Evolutionary conservation across 495 filamentous ascomycete species (phyloP).

Genomic region (Penicillium steckii): DNA sequence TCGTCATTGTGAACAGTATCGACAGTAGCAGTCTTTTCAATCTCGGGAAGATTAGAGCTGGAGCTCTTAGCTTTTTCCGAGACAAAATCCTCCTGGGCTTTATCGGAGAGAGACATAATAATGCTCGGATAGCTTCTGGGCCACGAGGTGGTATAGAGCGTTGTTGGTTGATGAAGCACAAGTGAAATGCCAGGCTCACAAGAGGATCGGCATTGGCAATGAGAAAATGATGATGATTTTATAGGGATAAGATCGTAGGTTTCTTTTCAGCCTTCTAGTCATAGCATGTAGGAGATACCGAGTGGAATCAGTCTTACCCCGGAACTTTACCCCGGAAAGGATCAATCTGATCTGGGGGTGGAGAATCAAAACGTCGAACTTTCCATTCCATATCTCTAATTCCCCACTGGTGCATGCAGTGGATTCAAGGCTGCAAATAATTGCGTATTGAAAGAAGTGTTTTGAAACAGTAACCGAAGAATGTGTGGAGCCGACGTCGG

Average conservation of each 20-base stretch:
- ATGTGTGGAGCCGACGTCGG: neutral
- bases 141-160: neutral
- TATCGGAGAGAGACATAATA: neutral
- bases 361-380: no score
- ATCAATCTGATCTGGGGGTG: neutral
- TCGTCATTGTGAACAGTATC: slow-evolving; percentile 47
- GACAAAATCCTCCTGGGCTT: slow-evolving; percentile 9
- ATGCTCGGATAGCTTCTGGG: neutral
- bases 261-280: neutral
- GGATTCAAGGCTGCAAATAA: no score
- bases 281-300: neutral
- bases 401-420: no score
- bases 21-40: slow-evolving; percentile 15
- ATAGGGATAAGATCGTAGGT: neutral
- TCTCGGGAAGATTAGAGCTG: slow-evolving; percentile 1
- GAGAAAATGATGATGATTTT: neutral
- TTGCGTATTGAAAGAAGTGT: neutral
- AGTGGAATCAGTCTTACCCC: neutral
- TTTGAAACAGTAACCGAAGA: neutral
- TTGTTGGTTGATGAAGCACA: neutral
- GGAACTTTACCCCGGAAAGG: neutral
- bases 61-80: slow-evolving; percentile 12
- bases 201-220: neutral
- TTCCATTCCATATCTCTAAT: no score
- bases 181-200: neutral